Percentiles rank a stretch among this genome's conserved stretches.
Evolutionary conservation across 1,139 yeast genomes (phyloP).

Genomic region (Debaryomycetaceae sp.): DNA sequence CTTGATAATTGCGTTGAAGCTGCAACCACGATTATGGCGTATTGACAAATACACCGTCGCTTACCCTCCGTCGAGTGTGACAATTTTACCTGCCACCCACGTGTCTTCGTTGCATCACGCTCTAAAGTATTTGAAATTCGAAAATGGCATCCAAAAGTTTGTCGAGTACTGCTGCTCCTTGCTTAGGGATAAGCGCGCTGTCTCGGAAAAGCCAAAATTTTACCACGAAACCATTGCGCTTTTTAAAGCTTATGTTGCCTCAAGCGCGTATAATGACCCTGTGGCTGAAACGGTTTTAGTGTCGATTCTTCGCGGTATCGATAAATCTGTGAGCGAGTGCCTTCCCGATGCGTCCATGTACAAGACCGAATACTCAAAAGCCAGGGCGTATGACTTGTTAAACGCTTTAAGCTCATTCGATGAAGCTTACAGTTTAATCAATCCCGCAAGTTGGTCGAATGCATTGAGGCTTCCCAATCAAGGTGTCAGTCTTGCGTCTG

Average conservation of each 20-base stretch:
- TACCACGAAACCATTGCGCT: slow-evolving; percentile 27
- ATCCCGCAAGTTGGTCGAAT: slow-evolving; percentile 40
- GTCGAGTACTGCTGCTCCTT: slow-evolving; percentile 8
- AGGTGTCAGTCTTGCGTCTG: slow-evolving; percentile 26
- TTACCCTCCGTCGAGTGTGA: slow-evolving; percentile 34
- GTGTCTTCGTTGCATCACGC: slow-evolving; percentile 17
- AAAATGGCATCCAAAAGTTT: slow-evolving; percentile 13
- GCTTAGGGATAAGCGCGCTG: slow-evolving; percentile 6
- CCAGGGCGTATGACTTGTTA: slow-evolving; percentile 32
- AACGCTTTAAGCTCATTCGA: slow-evolving; percentile 8
- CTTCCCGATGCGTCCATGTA: slow-evolving; percentile 6
- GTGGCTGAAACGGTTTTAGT: slow-evolving; percentile 24
- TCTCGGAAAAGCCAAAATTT: slow-evolving; percentile 10
- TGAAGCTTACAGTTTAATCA: slow-evolving; percentile 3
- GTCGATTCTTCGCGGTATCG: slow-evolving; percentile 24
- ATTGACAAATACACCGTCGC: slow-evolving; percentile 18
- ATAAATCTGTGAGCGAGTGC: slow-evolving; percentile 11
- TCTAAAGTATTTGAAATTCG: slow-evolving; percentile 18
- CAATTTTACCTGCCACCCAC: slow-evolving; percentile 34
- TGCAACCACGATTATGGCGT: slow-evolving; percentile 38
- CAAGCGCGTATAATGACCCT: slow-evolving; percentile 32
- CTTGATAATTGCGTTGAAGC: slow-evolving; percentile 32
- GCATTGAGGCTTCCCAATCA: slow-evolving; percentile 30
- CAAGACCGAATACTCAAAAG: slow-evolving; percentile 32
- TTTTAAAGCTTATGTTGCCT: slow-evolving; percentile 39